These are phyloP conservation scores for Leccinum imitatum DNA, from an alignment of 768 basidiomycete species.

Conservation along the genomic window DNA sequence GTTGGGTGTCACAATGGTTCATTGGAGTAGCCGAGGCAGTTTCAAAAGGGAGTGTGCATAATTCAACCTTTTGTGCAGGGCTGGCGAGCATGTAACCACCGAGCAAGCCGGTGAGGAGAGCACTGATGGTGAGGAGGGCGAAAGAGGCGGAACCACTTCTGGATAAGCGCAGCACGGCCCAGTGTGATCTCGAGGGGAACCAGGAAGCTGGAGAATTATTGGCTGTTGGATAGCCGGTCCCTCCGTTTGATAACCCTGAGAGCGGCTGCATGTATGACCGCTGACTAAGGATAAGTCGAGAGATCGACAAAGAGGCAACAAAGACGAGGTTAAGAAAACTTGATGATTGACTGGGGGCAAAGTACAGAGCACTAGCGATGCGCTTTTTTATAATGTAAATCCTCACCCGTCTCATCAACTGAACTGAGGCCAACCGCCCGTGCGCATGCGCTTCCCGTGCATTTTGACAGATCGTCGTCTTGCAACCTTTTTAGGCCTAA, in stretches of 20 bases:
- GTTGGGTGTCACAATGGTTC: not conserved
- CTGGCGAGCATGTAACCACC: slow-evolving; percentile 26
- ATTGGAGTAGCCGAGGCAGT: not conserved
- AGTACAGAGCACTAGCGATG: no score
- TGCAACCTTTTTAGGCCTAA: no score
- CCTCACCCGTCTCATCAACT: no score
- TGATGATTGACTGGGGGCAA: no score
- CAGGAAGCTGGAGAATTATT: slow-evolving; percentile 10
- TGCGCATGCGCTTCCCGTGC: no score
- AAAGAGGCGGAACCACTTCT: slow-evolving; percentile 17
- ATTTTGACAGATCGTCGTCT: no score
- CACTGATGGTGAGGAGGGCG: slow-evolving; percentile 16
- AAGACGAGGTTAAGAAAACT: no score
- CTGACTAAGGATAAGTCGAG: no score
- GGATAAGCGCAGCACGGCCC: slow-evolving; percentile 15
- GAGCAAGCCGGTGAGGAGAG: slow-evolving; percentile 26
- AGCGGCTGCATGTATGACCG: not conserved
- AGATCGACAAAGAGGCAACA: no score
- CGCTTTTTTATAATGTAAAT: no score
- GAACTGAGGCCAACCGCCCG: no score
- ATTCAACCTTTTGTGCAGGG: slow-evolving; percentile 15
- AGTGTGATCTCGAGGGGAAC: not conserved
- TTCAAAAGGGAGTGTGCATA: slow-evolving; percentile 23
- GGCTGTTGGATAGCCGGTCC: slow-evolving; percentile 23
- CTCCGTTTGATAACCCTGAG: not conserved